Evolutionary conservation across 139 green algal genomes (phyloP), one percentile per base, ranked within the genome.

Genomic region (Nannochloris sp.): DNA sequence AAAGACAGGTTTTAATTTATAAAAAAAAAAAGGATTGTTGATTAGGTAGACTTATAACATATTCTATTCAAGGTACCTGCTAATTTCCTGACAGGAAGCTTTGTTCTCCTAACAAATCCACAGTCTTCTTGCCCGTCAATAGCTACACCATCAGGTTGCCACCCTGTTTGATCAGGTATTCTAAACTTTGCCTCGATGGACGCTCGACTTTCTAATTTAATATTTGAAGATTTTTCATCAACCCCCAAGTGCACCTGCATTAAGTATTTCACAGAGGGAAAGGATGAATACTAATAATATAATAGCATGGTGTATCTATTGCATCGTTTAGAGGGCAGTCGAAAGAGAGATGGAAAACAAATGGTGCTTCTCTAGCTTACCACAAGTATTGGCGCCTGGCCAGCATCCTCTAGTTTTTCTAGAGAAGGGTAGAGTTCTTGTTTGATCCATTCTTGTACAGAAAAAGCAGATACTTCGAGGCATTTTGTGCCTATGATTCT

Each of bases 131-230:
- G 60, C 31, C 39, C 15, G 4, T 58, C 55, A 10, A 74, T 46
- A 36, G 38, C 19, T 25, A 48, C 14, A 5, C 35, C 4, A 25
- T 4, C 24, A 13, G 73, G 70, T 60, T 72, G 57, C 23, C 29
- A 75, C 12, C 71, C 64, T 4, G 31, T 31, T 25, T 54, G 15
- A 53, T 79, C 74, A 24, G 78, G 76, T 6, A 78, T 45, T 0
- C 78, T 63, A 44, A 84, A 84, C 3, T 54, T 63, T 3, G 61
- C 63, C 5, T 82, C 78, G 38, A 84, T 84, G 29, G 55, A 55
- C 2, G 74, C 78, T 5, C 57, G 65, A 45, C 33, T 46, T 60
- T 84, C 77, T 35, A 84, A 56, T 9, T 69, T 69, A 44, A 75
- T 72, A 5, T 32, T 9, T 0, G 3, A 1, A 10, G 62, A 61